Evolutionary conservation across 2,329 filamentous ascomycete genomes (phyloP).

Genomic region (Fusarium staphyleae): DNA sequence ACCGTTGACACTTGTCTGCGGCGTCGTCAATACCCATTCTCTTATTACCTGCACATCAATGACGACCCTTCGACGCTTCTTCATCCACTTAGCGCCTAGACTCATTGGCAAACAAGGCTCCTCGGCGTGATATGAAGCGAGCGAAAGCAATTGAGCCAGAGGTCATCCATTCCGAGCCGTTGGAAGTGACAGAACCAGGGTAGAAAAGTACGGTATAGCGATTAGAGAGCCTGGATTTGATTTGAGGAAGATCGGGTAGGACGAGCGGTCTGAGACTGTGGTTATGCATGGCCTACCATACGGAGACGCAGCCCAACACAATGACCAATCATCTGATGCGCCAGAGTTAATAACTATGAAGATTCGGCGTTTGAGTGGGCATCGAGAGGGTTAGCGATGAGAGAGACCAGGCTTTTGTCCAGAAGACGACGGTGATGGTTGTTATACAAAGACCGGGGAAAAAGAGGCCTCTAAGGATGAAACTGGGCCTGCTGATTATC

Average conservation of each 20-base stretch:
- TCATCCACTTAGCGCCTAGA: constrained; percentile 42
- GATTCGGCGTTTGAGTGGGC: constrained; percentile 20
- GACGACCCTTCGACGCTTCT: constrained; percentile 48
- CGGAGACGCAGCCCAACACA: constrained; percentile 19
- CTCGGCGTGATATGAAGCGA: constrained; percentile 10
- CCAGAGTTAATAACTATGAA: constrained; percentile 36
- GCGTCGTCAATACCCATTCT: constrained; percentile 48
- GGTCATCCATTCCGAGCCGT: constrained; percentile 33
- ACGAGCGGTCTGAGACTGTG: constrained; percentile 29
- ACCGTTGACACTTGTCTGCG: constrained; percentile 25
- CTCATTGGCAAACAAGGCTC: constrained; percentile 34
- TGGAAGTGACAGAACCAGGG: constrained; percentile 13
- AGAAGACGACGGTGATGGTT: constrained; percentile 38
- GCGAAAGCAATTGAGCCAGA: constrained; percentile 11
- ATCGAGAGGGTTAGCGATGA: constrained; percentile 21
- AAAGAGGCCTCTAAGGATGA: neutral
- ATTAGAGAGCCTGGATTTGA: constrained; percentile 30
- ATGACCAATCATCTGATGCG: constrained; percentile 31
- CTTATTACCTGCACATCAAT: constrained; percentile 48
- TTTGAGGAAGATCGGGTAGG: constrained; percentile 33
- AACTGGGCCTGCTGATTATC: neutral
- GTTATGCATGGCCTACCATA: constrained; percentile 21
- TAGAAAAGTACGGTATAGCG: constrained; percentile 16
- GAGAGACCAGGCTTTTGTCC: constrained; percentile 33
- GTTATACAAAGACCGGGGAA: constrained; percentile 30